phyloP scores from a whole-genome alignment of 345 rosid genomes.

The Geranium rotundifolium region DNA sequence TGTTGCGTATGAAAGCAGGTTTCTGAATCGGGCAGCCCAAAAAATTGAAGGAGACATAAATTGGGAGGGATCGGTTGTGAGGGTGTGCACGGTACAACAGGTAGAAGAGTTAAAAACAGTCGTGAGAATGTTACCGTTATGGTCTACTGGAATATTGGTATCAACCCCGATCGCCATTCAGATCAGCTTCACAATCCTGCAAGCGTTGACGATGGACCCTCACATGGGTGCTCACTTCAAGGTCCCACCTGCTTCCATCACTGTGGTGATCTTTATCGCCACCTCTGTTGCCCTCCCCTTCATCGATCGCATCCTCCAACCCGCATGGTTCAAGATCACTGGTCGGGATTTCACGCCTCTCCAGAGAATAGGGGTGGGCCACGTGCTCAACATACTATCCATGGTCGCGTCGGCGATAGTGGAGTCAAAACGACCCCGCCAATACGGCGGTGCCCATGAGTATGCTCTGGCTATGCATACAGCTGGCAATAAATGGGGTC shows the following conservation, averaged over 20 bases:
- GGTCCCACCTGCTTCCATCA: conserved; percentile 38
- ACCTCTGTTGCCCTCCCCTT: conserved; percentile 30
- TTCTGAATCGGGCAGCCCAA: conserved; percentile 34
- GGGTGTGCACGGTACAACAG: conserved; percentile 26
- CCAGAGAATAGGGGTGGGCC: conserved; percentile 25
- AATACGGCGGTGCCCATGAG: conserved; percentile 21
- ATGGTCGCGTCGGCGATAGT: conserved; percentile 18
- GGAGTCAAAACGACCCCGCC: conserved; percentile 9
- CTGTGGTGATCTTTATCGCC: conserved; percentile 18
- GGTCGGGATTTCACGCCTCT: conserved; percentile 16
- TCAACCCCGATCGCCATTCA: conserved; percentile 34
- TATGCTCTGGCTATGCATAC: conserved; percentile 41
- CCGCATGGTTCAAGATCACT: conserved; percentile 18
- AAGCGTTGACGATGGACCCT: conserved; percentile 37
- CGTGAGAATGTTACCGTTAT: conserved; percentile 30
- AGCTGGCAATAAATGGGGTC: conserved; percentile 28
- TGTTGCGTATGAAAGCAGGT: too few relatives aligned
- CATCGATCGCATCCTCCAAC: conserved; percentile 26
- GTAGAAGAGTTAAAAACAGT: conserved; percentile 35
- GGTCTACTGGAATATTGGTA: conserved; percentile 26
- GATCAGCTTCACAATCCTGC: conserved; percentile 26
- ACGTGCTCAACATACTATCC: conserved; percentile 12
- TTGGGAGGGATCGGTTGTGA: conserved; percentile 11
- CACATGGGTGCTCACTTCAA: conserved; percentile 21
- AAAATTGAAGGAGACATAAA: conserved; percentile 18